phyloP scores from a whole-genome alignment of 306 rosid genomes.

The Citrullus mucosospermus region DNA sequence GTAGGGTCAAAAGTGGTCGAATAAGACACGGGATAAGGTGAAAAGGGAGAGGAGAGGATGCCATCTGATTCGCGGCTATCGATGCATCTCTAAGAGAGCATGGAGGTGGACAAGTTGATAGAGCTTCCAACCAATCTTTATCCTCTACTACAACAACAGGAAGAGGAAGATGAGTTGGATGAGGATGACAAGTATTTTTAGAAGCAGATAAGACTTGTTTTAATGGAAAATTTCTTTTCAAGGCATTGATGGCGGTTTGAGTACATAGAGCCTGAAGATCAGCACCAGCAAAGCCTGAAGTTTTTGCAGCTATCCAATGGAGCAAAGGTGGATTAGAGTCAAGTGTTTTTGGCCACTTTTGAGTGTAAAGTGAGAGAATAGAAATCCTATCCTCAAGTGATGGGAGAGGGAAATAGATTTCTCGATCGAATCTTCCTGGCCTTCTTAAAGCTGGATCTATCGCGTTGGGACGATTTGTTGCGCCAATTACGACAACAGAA shows the following conservation, averaged over 20 bases:
- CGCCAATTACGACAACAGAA: constrained; percentile 82
- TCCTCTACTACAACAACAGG: constrained; percentile 84
- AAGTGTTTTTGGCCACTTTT: constrained; percentile 68
- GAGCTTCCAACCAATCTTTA: constrained; percentile 91
- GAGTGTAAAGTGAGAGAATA: constrained; percentile 76
- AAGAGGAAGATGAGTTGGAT: constrained; percentile 38
- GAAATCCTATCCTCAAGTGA: constrained; percentile 87
- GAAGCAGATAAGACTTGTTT: neutral
- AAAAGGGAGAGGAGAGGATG: constrained; percentile 62
- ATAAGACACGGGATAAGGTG: constrained; percentile 68
- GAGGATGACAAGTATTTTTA: neutral
- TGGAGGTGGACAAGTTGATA: constrained; percentile 58
- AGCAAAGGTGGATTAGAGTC: constrained; percentile 44
- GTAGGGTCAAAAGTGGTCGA: constrained; percentile 54
- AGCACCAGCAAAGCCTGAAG: constrained; percentile 91
- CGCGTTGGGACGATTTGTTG: constrained; percentile 86
- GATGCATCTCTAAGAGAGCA: constrained; percentile 86
- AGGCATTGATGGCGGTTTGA: constrained; percentile 90
- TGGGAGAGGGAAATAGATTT: constrained; percentile 80
- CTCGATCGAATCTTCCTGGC: constrained; percentile 92
- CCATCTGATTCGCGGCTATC: constrained; percentile 64
- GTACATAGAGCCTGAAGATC: constrained; percentile 89
- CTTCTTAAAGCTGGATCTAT: constrained; percentile 89
- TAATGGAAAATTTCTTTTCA: constrained; percentile 2
- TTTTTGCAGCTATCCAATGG: constrained; percentile 65